Evolutionary conservation across 257 asterid genomes (phyloP), one percentile per base, ranked within the genome.

Genomic region (Vinca minor): DNA sequence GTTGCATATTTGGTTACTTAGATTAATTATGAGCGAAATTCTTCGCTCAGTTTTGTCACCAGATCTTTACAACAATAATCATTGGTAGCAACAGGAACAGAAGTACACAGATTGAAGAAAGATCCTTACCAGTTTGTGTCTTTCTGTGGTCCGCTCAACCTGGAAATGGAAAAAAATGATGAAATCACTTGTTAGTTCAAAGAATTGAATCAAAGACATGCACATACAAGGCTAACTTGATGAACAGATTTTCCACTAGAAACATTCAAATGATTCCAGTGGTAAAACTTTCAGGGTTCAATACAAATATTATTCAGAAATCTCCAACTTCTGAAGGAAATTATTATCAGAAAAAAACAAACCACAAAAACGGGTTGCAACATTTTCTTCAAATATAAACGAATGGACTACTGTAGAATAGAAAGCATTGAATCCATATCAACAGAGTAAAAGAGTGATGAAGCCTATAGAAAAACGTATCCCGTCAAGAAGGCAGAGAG

Each of bases 111-210:
- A 44, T 44, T 42, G 29, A 13, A 54, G 65, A 21, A 21, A 56
- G 36, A 55, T 10, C 31, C 64, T 42, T 82, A 88, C 98, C 95
- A 85, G 88, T 74, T 81, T 77, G 48, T 69, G 80, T 73, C 95
- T 82, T 74, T 77, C 82, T 83, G 76, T 82, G 17, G 71, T 85
- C 77, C 79, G 71, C 61, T 79, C 91, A 11, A 79, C 94, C 98
- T 91, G 96, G 60, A 74, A 83, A 60, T 61, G 50, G 63, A 63
- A 74, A 56, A 57, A 29, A 25, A 47, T 14, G 62, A 59, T 57
- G 15, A 57, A 73, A 20, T 69, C 31, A 66, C 44, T 74, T 59
- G 75, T 62, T 71, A 67, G 34, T 72, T 68, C 62, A 49, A 34
- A 34, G 38, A 34, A 34, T 34, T 2, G 38, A 34, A 34, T 34